phyloP scores from a whole-genome alignment of 768 basidiomycete genomes.

The Boletus tomentosulus region DNA sequence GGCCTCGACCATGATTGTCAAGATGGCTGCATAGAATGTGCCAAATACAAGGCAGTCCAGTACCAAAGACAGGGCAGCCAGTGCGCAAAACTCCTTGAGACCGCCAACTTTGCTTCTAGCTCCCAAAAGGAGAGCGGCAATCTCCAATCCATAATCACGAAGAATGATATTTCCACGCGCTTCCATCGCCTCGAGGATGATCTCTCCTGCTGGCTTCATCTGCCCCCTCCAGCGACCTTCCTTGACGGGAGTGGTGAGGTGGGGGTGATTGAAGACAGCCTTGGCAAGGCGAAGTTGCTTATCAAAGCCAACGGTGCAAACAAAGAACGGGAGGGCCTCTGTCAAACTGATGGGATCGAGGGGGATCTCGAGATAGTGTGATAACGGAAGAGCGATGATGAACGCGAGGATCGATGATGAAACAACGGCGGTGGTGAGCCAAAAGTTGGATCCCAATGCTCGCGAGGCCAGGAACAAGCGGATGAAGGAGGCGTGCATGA shows the following conservation, averaged over 20 bases:
- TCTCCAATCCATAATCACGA: constrained; percentile 89
- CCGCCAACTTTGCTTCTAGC: constrained; percentile 86
- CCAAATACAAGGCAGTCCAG: constrained; percentile 87
- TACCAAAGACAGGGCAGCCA: constrained; percentile 82
- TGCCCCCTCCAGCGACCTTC: constrained; percentile 39
- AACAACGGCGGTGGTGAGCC: constrained; percentile 69
- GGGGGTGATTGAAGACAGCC: constrained; percentile 83
- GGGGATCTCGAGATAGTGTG: constrained; percentile 73
- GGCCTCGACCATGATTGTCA: constrained; percentile 96
- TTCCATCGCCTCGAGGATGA: constrained; percentile 80
- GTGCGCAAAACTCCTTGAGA: constrained; percentile 88
- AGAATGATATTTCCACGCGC: constrained; percentile 80
- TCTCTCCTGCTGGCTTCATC: constrained; percentile 74
- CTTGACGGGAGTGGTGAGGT: constrained; percentile 41
- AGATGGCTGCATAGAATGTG: constrained; percentile 84
- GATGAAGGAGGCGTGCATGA: constrained; percentile 96
- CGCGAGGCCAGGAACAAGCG: constrained; percentile 86
- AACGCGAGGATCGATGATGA: constrained; percentile 80
- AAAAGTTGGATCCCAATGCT: constrained; percentile 72
- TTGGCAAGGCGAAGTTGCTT: constrained; percentile 91
- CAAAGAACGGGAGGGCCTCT: constrained; percentile 95
- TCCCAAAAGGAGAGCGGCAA: constrained; percentile 83
- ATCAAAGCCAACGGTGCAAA: constrained; percentile 97
- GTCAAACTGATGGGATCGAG: constrained; percentile 92
- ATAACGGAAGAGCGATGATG: constrained; percentile 74